Conservation (phyloP, 306 rosid species). For the Lathyrus sativus region DNA sequence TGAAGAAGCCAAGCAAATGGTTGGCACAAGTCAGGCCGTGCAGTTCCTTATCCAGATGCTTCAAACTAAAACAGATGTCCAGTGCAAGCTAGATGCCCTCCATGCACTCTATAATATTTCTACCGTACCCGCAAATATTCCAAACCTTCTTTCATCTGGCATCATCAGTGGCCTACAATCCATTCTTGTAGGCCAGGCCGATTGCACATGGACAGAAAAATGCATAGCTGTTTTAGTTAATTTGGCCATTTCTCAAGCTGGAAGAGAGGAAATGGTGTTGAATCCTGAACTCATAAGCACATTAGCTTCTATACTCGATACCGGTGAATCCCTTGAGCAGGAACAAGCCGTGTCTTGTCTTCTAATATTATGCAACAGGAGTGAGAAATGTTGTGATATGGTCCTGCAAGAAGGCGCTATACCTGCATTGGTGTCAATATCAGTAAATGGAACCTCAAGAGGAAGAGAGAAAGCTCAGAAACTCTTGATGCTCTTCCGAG, state of each 20-base stretch:
- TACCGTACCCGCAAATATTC: constrained; percentile 61
- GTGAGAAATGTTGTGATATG: constrained; percentile 78
- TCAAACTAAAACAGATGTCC: constrained; percentile 50
- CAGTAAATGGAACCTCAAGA: constrained; percentile 85
- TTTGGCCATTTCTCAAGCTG: constrained; percentile 65
- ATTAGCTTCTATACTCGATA: constrained; percentile 70
- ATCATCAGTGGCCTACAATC: constrained; percentile 61
- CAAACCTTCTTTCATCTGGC: constrained; percentile 70
- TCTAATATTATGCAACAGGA: constrained; percentile 68
- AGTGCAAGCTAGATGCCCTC: constrained; percentile 82
- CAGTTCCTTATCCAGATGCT: constrained; percentile 75
- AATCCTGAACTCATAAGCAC: constrained; percentile 56
- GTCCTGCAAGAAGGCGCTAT: constrained; percentile 95
- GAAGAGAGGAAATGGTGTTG: constrained; percentile 66
- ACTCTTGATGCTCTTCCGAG: constrained; percentile 85
- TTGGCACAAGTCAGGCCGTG: constrained; percentile 72
- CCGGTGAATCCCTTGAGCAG: constrained; percentile 72
- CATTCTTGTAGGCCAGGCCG: constrained; percentile 61
- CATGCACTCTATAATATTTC: constrained; percentile 85
- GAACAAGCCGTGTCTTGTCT: constrained; percentile 91
- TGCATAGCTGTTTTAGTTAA: constrained; percentile 77
- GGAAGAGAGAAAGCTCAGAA: constrained; percentile 88
- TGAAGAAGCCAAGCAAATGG: constrained; percentile 75
- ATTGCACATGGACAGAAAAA: constrained; percentile 70
- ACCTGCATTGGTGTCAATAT: constrained; percentile 85